Percentiles rank a stretch among this genome's conserved stretches.
phyloP scores from a whole-genome alignment of 78 protist genomes.

The Reticulomyxa filosa region DNA sequence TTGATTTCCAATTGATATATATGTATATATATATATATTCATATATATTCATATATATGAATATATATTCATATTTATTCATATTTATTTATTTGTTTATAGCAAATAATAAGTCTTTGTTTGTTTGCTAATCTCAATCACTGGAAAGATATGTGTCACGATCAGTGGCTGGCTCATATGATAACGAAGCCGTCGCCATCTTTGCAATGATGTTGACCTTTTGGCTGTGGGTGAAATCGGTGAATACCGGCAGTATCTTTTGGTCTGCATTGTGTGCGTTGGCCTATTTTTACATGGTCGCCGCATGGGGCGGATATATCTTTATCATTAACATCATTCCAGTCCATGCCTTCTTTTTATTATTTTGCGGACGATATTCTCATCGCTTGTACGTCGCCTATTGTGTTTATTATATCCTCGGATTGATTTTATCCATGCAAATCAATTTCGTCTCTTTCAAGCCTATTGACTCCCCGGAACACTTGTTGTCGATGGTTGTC shows the following conservation, averaged over 20 bases:
- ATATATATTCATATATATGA: no score
- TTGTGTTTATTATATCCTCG: conserved; percentile 58
- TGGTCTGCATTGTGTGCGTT: conserved; percentile 34
- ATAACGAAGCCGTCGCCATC: conserved; percentile 94
- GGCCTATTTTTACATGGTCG: conserved; percentile 67
- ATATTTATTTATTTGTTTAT: no score
- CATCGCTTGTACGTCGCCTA: conserved; percentile 64
- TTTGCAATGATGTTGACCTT: conserved; percentile 70
- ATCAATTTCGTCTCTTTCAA: conserved; percentile 63
- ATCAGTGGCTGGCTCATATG: conserved; percentile 95
- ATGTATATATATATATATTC: no score
- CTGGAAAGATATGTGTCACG: conserved; percentile 72
- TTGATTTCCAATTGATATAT: no score
- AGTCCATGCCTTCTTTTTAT: not conserved
- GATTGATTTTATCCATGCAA: conserved; percentile 52
- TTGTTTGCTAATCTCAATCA: no score
- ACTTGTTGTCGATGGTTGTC: conserved; percentile 70
- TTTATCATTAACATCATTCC: conserved; percentile 53
- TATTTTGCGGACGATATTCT: conserved; percentile 32
- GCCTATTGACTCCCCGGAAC: conserved; percentile 80
- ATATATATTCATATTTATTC: no score
- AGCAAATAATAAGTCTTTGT: no score
- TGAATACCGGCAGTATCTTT: conserved; percentile 51
- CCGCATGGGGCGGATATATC: conserved; percentile 99
- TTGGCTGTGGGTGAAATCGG: conserved; percentile 61